Base-by-base conservation (phyloP, 2,329 filamentous ascomycete genomes). In the Venturia asperata region DNA sequence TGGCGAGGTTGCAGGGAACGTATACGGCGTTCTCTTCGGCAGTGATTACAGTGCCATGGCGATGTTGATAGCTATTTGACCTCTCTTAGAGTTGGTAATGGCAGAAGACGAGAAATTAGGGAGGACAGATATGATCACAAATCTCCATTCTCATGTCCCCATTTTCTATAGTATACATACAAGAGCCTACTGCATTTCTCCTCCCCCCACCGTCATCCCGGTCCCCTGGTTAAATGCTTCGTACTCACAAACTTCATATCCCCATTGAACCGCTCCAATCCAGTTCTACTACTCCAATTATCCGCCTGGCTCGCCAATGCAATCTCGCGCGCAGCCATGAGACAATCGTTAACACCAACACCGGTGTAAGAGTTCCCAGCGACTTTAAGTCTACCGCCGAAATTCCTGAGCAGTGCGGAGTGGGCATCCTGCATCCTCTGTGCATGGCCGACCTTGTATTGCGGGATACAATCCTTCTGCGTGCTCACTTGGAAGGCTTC, bases 381-480 rank as follows among this genome's bases (percentile, higher is more conserved):
- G 17, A 68, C 67, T 24, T 62, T 63, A 1, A 68, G 24, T 27
- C 55, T 56, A 5, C 61, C 64, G 0, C 45, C 39, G 37, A 65
- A 67, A 24, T 47, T 15, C 34, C 49, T 41, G 24, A 52, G 17
- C 30, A 68, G 52, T 19, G 49, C 41, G 15, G 41, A 3, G 41
- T 68, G 66, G 13, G 49, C 63, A 10, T 67, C 21, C 41, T 37
- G 37, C 60, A 68, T 49, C 37, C 84, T 82, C 10, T 79, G 75
- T 34, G 83, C 76, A 75, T 97, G 93, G 43, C 91, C 91, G 1
- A 96, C 87, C 0, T 82, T 83, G 74, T 96, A 95, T 77, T 99
- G 94, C 13, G 94, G 93, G 69, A 99, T 94, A 73, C 92, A 96
- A 67, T 94, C 82, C 66, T 79, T 78, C 65, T 86, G 81, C 56